phyloP scores from a whole-genome alignment of 2,329 filamentous ascomycete species.

The Elsinoe australis region DNA sequence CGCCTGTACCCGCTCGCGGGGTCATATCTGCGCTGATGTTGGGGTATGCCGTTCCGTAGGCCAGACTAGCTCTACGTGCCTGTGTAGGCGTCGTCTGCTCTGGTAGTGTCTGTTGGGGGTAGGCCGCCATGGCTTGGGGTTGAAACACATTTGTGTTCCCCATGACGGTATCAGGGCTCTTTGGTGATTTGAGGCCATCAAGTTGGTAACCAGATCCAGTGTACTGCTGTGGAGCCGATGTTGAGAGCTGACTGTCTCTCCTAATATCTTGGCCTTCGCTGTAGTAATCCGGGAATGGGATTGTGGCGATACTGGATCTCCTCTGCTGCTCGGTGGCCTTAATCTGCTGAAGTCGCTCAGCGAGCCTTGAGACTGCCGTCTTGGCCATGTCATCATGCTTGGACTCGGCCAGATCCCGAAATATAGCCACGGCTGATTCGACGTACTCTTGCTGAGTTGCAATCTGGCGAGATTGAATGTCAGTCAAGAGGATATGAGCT shows the following conservation, averaged over 20 bases:
- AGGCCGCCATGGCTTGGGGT: neutral
- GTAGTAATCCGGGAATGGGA: neutral
- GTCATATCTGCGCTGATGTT: neutral
- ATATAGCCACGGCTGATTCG: conserved; percentile 11
- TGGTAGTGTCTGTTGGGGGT: neutral
- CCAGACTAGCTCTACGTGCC: neutral
- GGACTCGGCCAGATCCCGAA: conserved; percentile 4
- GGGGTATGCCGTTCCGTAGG: neutral
- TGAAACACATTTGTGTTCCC: neutral
- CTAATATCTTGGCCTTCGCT: neutral
- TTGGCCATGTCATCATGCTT: neutral
- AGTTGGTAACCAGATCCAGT: neutral
- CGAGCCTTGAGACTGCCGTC: neutral
- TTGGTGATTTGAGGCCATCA: neutral
- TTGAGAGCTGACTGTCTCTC: conserved; percentile 13
- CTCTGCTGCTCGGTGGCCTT: neutral
- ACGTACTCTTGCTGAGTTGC: neutral
- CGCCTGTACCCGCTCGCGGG: neutral
- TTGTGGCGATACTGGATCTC: neutral
- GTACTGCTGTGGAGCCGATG: neutral
- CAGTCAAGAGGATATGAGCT: conserved; percentile 39
- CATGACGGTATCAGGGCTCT: neutral
- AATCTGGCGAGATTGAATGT: neutral
- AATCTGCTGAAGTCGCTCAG: conserved; percentile 1
- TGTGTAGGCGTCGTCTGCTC: neutral